Conservation (phyloP, 768 basidiomycete genomes). For the Hericium erinaceus region DNA sequence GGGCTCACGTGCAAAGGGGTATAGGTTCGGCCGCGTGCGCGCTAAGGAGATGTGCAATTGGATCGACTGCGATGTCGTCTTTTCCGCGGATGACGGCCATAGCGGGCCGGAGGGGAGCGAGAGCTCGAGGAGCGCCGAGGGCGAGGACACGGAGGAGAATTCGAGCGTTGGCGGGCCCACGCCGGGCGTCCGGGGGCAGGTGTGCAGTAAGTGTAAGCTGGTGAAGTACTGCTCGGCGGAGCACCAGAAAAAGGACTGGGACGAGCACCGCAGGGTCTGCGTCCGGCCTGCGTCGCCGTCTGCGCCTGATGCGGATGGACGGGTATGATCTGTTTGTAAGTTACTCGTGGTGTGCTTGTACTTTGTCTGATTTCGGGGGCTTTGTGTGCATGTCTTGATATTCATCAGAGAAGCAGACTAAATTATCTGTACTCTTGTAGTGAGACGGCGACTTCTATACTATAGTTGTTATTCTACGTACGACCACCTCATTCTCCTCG, state of each 20-base stretch:
- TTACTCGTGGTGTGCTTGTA: neutral
- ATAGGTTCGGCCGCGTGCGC: constrained; percentile 31
- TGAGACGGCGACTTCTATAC: too few species aligned
- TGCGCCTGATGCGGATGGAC: neutral
- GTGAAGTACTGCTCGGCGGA: constrained; percentile 72
- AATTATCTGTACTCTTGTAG: too few species aligned
- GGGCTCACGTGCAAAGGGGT: constrained; percentile 35
- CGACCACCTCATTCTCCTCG: too few species aligned
- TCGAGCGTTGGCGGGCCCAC: constrained; percentile 4
- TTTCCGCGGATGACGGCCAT: constrained; percentile 38
- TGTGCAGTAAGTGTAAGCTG: constrained; percentile 70
- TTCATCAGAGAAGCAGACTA: too few species aligned
- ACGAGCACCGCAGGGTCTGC: constrained; percentile 68
- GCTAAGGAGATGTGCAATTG: constrained; percentile 71
- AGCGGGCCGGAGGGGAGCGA: constrained; percentile 27
- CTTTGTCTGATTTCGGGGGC: neutral
- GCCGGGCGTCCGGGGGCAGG: constrained; percentile 33
- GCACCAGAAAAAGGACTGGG: constrained; percentile 72
- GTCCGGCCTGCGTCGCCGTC: constrained; percentile 21
- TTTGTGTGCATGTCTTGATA: neutral
- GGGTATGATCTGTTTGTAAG: neutral
- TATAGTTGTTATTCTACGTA: too few species aligned
- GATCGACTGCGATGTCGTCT: constrained; percentile 64
- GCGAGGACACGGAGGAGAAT: constrained; percentile 9
- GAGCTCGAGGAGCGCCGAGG: constrained; percentile 13